These are phyloP conservation scores for Tricholoma terreum DNA, from an alignment of 768 basidiomycete species.

Conservation along the genomic window DNA sequence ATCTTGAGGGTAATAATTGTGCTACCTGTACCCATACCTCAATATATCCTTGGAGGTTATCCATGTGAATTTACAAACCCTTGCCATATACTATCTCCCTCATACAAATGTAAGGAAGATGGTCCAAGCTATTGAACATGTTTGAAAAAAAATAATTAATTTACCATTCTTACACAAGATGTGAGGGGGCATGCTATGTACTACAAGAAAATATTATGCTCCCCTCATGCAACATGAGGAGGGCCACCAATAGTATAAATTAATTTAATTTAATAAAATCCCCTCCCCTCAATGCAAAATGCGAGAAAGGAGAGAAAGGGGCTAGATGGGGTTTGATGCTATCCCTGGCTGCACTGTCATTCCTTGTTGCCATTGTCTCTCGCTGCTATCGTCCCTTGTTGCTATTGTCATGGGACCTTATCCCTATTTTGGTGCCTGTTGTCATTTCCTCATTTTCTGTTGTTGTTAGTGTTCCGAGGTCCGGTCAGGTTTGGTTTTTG, in stretches of 20 bases:
- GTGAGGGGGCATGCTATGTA: not conserved
- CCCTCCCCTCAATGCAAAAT: not conserved
- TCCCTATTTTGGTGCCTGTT: not conserved
- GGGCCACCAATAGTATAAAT: not conserved
- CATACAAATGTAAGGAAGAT: too few species aligned
- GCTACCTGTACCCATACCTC: too few species aligned
- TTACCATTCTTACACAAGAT: not conserved
- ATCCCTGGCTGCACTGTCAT: too few species aligned
- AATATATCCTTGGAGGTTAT: too few species aligned
- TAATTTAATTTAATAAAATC: not conserved
- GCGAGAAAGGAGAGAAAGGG: too few species aligned
- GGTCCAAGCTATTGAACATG: too few species aligned
- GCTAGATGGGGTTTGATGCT: not conserved
- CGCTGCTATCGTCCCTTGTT: not conserved
- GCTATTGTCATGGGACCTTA: not conserved
- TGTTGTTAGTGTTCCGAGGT: not conserved
- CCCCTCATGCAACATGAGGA: not conserved
- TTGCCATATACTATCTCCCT: too few species aligned
- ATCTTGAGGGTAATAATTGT: too few species aligned
- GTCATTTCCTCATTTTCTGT: not conserved
- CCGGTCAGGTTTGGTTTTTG: too few species aligned
- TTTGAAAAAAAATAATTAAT: not conserved
- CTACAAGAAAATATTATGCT: not conserved
- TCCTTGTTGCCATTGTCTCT: too few species aligned
- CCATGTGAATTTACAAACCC: too few species aligned